Evolutionary conservation across 2,329 filamentous ascomycete genomes (phyloP), one percentile per base, ranked within the genome.

Genomic region (Clonostachys rhizophaga): DNA sequence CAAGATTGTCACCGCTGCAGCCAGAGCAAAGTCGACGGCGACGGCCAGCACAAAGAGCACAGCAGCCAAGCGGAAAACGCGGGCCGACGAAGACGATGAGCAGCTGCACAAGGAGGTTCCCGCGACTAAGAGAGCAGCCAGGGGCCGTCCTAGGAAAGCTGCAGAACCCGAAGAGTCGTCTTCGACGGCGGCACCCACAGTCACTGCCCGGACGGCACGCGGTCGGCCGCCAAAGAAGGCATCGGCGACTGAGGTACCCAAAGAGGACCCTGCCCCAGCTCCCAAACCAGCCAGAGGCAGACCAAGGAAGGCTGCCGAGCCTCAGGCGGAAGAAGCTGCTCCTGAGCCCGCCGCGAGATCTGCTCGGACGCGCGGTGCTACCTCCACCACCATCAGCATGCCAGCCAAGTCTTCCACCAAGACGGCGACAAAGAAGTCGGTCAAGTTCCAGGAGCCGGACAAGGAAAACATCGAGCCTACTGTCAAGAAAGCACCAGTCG

Each of bases 391-490:
- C 17, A n/a, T 18, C 14, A 39, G 17, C 14, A 39, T 18, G 36
- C 12, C 14, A 18, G 36, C 36, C 14, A 39, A 18, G 7, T 3
- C 36, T n/a, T 47, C 63, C 50, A 47, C 66, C 52, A 78, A 71
- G 61, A 62, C 76, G 16, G 66, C 70, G 6, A 62, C 70, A 34
- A 83, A 79, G 67, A 86, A 84, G 68, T 74, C 70, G 4, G 81
- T 85, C 56, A 82, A 77, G 49, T 85, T 85, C 59, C 73, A 83
- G 58, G 79, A 81, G 54, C 77, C 78, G 4, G 81, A 83, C 59
- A 85, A 86, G 64, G 82, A 86, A 59, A 85, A 85, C 52, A 63
- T 81, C 36, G 60, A 70, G 17, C 78, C 77, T 13, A 54, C 61
- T 4, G 46, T 61, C 18, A 68, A 65, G 47, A 73, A 73, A 57